phyloP scores from a whole-genome alignment of 495 filamentous ascomycete genomes.

The Podospora didyma region DNA sequence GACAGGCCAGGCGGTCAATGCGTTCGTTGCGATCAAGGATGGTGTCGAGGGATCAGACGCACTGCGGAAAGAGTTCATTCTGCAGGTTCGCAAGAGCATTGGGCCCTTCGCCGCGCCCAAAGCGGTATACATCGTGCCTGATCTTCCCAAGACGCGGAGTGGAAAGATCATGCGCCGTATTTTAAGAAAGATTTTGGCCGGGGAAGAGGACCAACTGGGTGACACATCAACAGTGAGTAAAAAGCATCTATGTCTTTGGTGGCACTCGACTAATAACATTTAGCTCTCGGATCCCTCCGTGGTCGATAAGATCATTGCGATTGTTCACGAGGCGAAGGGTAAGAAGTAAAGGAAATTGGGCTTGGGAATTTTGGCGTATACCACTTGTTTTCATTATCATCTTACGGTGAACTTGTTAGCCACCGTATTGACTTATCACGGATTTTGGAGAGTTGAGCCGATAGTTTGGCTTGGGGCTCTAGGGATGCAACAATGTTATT shows the following conservation, averaged over 20 bases:
- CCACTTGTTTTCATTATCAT: background rate
- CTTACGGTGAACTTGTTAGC: background rate
- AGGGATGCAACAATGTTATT: too few species aligned
- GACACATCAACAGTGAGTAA: conserved; percentile 82
- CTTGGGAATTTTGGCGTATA: background rate
- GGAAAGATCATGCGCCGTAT: conserved; percentile 99
- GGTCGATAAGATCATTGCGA: conserved; percentile 82
- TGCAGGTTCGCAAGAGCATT: conserved; percentile 95
- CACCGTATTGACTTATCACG: too few species aligned
- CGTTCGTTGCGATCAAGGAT: conserved; percentile 92
- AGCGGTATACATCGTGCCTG: conserved; percentile 81
- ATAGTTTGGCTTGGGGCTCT: too few species aligned
- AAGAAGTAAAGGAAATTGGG: conserved; percentile 38
- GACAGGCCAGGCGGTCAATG: conserved; percentile 94
- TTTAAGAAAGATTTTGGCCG: conserved; percentile 91
- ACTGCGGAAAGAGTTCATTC: conserved; percentile 84
- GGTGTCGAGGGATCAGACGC: conserved; percentile 74
- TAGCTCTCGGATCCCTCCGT: conserved; percentile 87
- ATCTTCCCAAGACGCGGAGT: conserved; percentile 92
- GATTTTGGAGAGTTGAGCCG: too few species aligned
- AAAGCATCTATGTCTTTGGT: background rate
- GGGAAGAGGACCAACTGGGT: conserved; percentile 94
- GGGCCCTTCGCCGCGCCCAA: conserved; percentile 97
- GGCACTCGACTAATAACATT: conserved; percentile 32
- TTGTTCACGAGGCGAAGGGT: conserved; percentile 61